phyloP scores from a whole-genome alignment of 2,329 filamentous ascomycete species.

The Eutypa lata region DNA sequence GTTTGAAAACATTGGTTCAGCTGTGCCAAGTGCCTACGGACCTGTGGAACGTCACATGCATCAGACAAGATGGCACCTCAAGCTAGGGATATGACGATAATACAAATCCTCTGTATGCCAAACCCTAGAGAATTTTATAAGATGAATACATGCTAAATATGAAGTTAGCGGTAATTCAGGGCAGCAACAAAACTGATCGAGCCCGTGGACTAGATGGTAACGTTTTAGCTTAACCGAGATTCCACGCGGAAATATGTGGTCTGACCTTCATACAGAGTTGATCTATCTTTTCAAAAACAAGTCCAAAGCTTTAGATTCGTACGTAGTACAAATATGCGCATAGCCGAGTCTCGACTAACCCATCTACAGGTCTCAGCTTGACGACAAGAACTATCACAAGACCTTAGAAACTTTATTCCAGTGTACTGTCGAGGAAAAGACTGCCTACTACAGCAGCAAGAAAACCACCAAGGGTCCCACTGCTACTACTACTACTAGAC shows the following conservation, averaged over 20 bases:
- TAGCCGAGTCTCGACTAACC: slow-evolving; percentile 2
- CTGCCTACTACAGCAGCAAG: slow-evolving; percentile 54
- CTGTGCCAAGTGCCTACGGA: not conserved
- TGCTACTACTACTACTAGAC: slow-evolving; percentile 43
- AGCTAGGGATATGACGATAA: not conserved
- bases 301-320: slow-evolving; percentile 22
- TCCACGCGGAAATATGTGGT: not conserved
- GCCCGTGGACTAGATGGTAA: slow-evolving; percentile 25
- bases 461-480: slow-evolving; percentile 43
- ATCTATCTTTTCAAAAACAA: slow-evolving; percentile 28
- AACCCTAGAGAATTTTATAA: not conserved
- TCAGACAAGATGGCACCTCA: not conserved
- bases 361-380: slow-evolving; percentile 39
- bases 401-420: slow-evolving; percentile 80
- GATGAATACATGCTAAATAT: slow-evolving; percentile 6
- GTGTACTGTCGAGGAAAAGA: slow-evolving; percentile 65
- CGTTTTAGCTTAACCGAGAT: not conserved
- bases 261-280: slow-evolving; percentile 18
- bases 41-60: not conserved
- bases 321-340: slow-evolving; percentile 3
- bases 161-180: slow-evolving; percentile 21
- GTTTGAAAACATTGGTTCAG: not conserved
- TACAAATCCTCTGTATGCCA: not conserved
- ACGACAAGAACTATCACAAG: slow-evolving; percentile 75
- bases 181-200: slow-evolving; percentile 19